Evolutionary conservation across 306 rosid species (phyloP), one percentile per base, ranked within the genome.

Genomic region (Fragaria ananassa): DNA sequence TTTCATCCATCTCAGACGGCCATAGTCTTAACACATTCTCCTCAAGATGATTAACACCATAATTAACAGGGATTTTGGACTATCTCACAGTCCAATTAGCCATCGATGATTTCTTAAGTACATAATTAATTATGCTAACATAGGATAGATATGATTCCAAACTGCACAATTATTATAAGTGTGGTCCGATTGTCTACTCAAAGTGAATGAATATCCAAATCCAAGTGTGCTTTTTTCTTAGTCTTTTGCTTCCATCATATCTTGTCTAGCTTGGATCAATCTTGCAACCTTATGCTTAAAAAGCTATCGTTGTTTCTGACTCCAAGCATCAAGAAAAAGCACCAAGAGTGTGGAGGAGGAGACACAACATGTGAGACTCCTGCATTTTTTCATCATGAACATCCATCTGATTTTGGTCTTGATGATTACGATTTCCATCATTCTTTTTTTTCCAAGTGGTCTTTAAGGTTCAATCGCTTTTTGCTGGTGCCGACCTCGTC

Each of bases 291-390:
- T 17, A 31, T 63, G 74, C 78, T 72, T 67, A 12, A 12, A 61
- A 79, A 83, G 66, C 66, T 25, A 64, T 19, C 41, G 63, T 17
- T 75, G 7, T 75, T 53, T 41, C 68, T 65, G 73, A 74, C 72
- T 37, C 80, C 29, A 23, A 58, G 72, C 35, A 35, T 67, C 62
- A 78, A 68, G 78, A 65, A 44, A 65, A 19, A 65, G 47, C 70
- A 75, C 78, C 78, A 18, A 76, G 64, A 35, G 76, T 42, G 79
- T 50, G 69, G 69, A 64, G 78, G 70, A 62, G 80, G 72, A 78
- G 85, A 84, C 88, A 81, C 46, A 56, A 34, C 88, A 84, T 84
- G 88, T 81, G 87, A 58, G 19, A 4, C 51, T 57, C 77, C 77
- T 71, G 61, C 54, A 44, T 10, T 23, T 29, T 63, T 74, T 34